These are phyloP conservation scores for Diaporthe sp. DNA, from an alignment of 2,329 filamentous ascomycete species.

Conservation along the genomic window DNA sequence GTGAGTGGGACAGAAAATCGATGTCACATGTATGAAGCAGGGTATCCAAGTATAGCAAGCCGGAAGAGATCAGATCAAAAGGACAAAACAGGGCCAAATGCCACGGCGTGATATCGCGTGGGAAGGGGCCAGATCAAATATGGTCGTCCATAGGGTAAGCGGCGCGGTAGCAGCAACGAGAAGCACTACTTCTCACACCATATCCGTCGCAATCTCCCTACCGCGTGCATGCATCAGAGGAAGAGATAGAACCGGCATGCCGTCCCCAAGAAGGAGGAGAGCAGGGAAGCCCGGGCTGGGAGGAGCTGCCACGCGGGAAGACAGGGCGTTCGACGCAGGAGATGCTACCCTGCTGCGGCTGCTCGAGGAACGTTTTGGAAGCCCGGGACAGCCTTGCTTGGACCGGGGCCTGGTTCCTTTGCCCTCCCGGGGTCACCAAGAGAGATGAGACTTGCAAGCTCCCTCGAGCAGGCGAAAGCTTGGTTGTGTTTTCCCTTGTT, in stretches of 20 bases:
- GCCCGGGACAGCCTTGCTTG: slow-evolving; percentile 22
- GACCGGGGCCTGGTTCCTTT: slow-evolving; percentile 19
- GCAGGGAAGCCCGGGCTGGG: not conserved
- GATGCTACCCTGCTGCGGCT: slow-evolving; percentile 22
- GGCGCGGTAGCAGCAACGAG: not conserved
- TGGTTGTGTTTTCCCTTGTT: slow-evolving; percentile 17
- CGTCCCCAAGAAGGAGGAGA: not conserved
- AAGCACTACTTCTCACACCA: slow-evolving; percentile 28
- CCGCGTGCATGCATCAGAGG: not conserved
- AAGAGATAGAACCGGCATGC: slow-evolving; percentile 1
- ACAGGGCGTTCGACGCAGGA: slow-evolving; percentile 15
- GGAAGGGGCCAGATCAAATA: slow-evolving; percentile 30
- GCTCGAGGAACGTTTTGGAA: slow-evolving; percentile 20
- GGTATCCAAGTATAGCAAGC: not conserved
- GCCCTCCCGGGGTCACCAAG: slow-evolving; percentile 1
- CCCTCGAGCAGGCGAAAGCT: slow-evolving; percentile 25
- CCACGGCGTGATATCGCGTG: slow-evolving; percentile 1
- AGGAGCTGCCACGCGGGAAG: slow-evolving; percentile 23
- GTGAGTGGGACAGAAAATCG: not conserved
- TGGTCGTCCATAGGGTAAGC: not conserved
- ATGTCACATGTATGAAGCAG: slow-evolving; percentile 23
- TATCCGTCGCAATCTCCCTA: slow-evolving; percentile 13
- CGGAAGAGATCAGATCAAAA: not conserved
- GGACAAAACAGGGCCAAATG: not conserved
- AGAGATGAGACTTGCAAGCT: slow-evolving; percentile 3